Conservation (phyloP, 1,284 basidiomycete species). For the Cryptococcus sp. region DNA sequence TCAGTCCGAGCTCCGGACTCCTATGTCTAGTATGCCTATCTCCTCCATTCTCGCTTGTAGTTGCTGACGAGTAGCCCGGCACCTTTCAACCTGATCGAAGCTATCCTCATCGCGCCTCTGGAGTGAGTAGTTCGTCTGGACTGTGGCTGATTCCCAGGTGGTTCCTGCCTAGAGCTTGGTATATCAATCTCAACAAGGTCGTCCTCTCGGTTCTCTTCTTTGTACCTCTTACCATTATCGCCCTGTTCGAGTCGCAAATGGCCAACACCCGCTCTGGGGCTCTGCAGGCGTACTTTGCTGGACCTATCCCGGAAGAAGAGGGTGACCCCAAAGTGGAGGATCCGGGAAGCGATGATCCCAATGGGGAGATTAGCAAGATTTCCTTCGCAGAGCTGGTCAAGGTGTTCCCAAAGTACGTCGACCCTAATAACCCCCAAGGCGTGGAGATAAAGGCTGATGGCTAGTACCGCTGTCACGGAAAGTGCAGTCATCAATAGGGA, state of each 20-base stretch:
- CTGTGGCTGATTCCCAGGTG: slow-evolving; percentile 49
- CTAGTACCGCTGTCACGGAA: slow-evolving; percentile 51
- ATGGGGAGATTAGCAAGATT: slow-evolving; percentile 61
- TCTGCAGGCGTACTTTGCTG: slow-evolving; percentile 60
- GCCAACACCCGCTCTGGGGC: slow-evolving; percentile 48
- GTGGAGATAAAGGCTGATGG: slow-evolving; percentile 9
- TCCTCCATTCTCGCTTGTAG: slow-evolving; percentile 1
- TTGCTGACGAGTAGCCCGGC: slow-evolving; percentile 25
- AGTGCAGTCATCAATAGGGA: slow-evolving; percentile 64
- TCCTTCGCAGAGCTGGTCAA: slow-evolving; percentile 69
- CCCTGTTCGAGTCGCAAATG: slow-evolving; percentile 65
- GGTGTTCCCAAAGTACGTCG: slow-evolving; percentile 69
- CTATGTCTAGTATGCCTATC: slow-evolving; percentile 45
- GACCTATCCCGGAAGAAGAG: slow-evolving; percentile 59
- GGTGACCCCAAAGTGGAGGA: slow-evolving; percentile 62
- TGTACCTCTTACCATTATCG: slow-evolving; percentile 66
- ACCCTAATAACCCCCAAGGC: neutral
- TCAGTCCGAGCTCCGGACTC: slow-evolving; percentile 63
- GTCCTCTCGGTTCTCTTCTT: slow-evolving; percentile 76
- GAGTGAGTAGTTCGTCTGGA: slow-evolving; percentile 57
- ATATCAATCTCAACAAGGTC: slow-evolving; percentile 61
- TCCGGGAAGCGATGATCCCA: slow-evolving; percentile 48
- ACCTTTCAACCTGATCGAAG: slow-evolving; percentile 77
- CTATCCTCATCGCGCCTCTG: slow-evolving; percentile 70
- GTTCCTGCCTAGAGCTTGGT: slow-evolving; percentile 24